A percentile compares a stretch with the other conserved stretches of the same genome.
Evolutionary conservation across 805 yeast genomes (phyloP).

Genomic region (Jamesozyma rosinii): DNA sequence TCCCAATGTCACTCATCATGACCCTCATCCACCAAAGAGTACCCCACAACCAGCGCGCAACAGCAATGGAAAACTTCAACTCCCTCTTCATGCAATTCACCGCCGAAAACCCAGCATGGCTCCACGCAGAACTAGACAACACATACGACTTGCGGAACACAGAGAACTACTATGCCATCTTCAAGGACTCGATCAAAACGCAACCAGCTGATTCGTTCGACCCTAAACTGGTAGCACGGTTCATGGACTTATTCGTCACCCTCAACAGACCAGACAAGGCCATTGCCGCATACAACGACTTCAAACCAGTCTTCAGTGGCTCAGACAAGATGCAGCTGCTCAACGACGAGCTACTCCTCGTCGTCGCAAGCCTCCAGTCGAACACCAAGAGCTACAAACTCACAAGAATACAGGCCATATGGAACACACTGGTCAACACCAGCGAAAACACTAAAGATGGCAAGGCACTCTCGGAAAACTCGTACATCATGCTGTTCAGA

Average conservation of each 20-base stretch:
- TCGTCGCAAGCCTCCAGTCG: slow-evolving; percentile 16
- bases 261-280: slow-evolving; percentile 16
- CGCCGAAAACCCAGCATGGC: slow-evolving; percentile 6
- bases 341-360: slow-evolving; percentile 16
- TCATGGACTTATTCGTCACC: slow-evolving; percentile 19
- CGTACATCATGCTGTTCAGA: slow-evolving; percentile 18
- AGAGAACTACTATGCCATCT: slow-evolving; percentile 1
- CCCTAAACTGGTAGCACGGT: slow-evolving; percentile 12
- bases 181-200: not conserved
- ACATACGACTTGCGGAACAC: slow-evolving; percentile 5
- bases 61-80: slow-evolving; percentile 4
- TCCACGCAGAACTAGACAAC: slow-evolving; percentile 8
- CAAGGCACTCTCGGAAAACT: slow-evolving; percentile 6
- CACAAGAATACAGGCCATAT: slow-evolving; percentile 25
- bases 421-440: slow-evolving; percentile 23
- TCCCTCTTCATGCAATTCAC: slow-evolving; percentile 9
- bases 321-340: slow-evolving; percentile 2
- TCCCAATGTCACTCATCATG: not conserved
- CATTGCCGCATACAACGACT: slow-evolving; percentile 14
- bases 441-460: not conserved
- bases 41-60: not conserved
- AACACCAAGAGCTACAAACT: slow-evolving; percentile 10
- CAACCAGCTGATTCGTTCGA: slow-evolving; percentile 5
- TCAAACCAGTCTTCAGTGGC: slow-evolving; percentile 11
- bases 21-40: not conserved